Evolutionary conservation across 495 filamentous ascomycete species (phyloP), one percentile per base, ranked within the genome.

Genomic region (Daldinia concentrica): DNA sequence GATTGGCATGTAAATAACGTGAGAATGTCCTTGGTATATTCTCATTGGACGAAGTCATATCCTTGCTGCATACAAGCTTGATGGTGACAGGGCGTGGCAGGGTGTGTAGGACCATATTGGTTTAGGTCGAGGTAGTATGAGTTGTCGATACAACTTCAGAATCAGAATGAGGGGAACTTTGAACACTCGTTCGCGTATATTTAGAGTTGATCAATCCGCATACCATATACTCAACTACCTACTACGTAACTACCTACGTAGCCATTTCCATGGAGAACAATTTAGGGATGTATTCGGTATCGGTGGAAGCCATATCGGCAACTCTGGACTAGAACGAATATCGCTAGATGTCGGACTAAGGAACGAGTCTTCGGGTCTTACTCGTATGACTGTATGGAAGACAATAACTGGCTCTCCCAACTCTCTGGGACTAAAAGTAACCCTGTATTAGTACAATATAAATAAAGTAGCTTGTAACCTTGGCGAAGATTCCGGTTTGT

Each of bases 61-160:
- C 71, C 66, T 54, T 45, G 66, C 51, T 63, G 62, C 71, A 69
- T 43, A 37, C 19, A 69, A 36, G 64, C 41, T 58, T 59, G 57
- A 69, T 62, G 26, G 71, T 65, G 71, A 62, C 65, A 69, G 48
- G 71, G 71, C 62, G 71, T 62, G 71, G 66, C 65, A 69, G 48
- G 71, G 71, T 66, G 71, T 62, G 71, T 73, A 73, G 57, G 71
- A 69, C 65, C 41, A 39, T 66, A 61, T 69, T 69, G 50, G 58
- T 66, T 62, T 37, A 62, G 55, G 61, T 54, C 43, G 26, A 54
- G 27, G 58, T 58, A 50, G 48, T 60, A 19, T 73, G 66, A 69
- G 66, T 36, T 69, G 58, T 69, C 71, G 48, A 73, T 63, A 51
- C 62, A 15, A 69, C 65, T 66, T 50, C 15, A 57, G 51, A 64